Conservation (phyloP, 2,329 filamentous ascomycete genomes). For the Colletotrichum caudatum region DNA sequence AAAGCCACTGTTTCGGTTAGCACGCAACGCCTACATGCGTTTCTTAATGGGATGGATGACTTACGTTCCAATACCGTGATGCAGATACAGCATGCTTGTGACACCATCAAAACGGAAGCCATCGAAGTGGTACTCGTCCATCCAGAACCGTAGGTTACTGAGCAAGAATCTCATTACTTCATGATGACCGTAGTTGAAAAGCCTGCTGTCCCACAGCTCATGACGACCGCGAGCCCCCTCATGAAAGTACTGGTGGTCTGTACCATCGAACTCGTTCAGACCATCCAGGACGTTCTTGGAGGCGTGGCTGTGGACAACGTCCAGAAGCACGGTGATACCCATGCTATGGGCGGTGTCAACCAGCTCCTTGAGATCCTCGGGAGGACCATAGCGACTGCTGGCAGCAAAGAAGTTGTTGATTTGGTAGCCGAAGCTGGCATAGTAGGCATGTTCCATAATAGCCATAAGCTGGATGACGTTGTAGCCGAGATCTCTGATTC, state of each 20-base stretch:
- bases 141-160: conserved; percentile 97
- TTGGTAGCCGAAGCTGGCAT: conserved; percentile 98
- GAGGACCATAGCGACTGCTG: conserved; percentile 92
- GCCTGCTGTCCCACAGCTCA: conserved; percentile 93
- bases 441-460: conserved; percentile 99
- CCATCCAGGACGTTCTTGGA: conserved; percentile 98
- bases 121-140: conserved; percentile 97
- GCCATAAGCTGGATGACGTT: conserved; percentile 99
- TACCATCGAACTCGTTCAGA: conserved; percentile 94
- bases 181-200: conserved; percentile 97
- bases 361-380: conserved; percentile 95
- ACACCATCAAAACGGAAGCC: conserved; percentile 98
- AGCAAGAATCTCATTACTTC: conserved; percentile 96
- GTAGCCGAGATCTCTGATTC: conserved; percentile 91
- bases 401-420: conserved; percentile 99
- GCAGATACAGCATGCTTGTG: conserved; percentile 96
- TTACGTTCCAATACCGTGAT: conserved; percentile 97
- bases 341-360: conserved; percentile 94
- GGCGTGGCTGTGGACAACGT: conserved; percentile 97
- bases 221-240: conserved; percentile 85
- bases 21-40: background rate
- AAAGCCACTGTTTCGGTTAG: conserved; percentile 77
- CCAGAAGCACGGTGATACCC: conserved; percentile 90
- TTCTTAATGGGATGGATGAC: conserved; percentile 49
- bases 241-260: conserved; percentile 97